Evolutionary conservation across 2,329 filamentous ascomycete genomes (phyloP), one percentile per base, ranked within the genome.

Genomic region (Alternaria novae-zelandiae): DNA sequence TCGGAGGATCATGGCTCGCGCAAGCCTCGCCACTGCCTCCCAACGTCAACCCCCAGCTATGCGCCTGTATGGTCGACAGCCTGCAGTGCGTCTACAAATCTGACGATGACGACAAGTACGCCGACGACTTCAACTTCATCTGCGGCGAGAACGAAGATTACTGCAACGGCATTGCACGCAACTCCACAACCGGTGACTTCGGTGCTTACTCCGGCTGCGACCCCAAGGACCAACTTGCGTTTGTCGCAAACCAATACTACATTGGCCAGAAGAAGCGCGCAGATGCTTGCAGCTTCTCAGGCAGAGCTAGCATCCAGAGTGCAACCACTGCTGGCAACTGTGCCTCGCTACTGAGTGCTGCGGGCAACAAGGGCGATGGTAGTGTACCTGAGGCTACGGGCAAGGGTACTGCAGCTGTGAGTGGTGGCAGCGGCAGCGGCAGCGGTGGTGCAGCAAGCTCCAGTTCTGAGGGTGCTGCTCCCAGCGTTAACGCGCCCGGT

Each of bases 21-120:
- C 85, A 86, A 63, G 79, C 82, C 59, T 84, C 86, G n/a, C 84
- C 83, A 56, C 90, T 99, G 17, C 96, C 96, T 20, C 95, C 94
- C 3, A 88, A 88, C 8, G 93, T 94, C 57, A 93, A 98, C 83
- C 78, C 87, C 41, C 78, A 88, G 47, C 89, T 97, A 54, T 99
- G 96, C 86, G 80, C 85, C 57, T 99, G 96, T 87, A 97, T 97
- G 91, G 86, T 87, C 76, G 83, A 86, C 63, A 88, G 87, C 46
- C 83, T 96, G 57, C 82, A 85, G 56, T 99, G 96, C 83, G 87
- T 88, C 45, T 88, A 93, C 68, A 83, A 86, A 49, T 82, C 85
- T 46, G 70, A 92, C n/a, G 83, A 87, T 70, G 78, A 83, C 41
- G 84, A 88, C 54, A 81, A 86, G 53, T 91, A 89, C 75, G 87